These are phyloP conservation scores for Penicillium sp. DNA, from an alignment of 2,329 filamentous ascomycete genomes.

Conservation along the genomic window DNA sequence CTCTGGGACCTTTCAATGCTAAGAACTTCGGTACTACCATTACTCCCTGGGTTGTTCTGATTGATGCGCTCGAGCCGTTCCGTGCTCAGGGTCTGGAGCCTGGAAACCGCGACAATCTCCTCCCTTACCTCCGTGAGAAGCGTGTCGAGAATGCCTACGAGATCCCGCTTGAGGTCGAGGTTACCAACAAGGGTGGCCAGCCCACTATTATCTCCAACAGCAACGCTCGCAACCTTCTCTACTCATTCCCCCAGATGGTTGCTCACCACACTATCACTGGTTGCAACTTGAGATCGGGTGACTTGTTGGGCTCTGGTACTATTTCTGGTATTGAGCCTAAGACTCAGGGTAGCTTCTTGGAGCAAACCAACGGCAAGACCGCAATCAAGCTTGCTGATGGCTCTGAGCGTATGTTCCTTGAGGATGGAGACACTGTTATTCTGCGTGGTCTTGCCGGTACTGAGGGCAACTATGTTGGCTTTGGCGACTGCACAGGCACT, in stretches of 20 bases:
- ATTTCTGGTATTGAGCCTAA: slow-evolving; percentile 65
- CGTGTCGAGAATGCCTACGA: slow-evolving; percentile 61
- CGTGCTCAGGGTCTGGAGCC: slow-evolving; percentile 53
- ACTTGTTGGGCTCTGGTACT: slow-evolving; percentile 76
- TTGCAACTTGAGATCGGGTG: slow-evolving; percentile 71
- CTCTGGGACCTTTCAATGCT: slow-evolving; percentile 76
- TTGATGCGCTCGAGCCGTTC: slow-evolving; percentile 73
- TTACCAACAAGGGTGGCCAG: slow-evolving; percentile 47
- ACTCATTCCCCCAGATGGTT: slow-evolving; percentile 81
- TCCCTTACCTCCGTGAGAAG: slow-evolving; percentile 66
- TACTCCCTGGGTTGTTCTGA: slow-evolving; percentile 75
- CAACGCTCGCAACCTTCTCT: slow-evolving; percentile 69
- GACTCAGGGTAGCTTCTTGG: slow-evolving; percentile 68
- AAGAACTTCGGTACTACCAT: slow-evolving; percentile 83
- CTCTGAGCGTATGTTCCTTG: slow-evolving; percentile 68
- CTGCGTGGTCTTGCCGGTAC: slow-evolving; percentile 67
- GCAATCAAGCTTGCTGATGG: slow-evolving; percentile 62
- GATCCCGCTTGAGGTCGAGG: slow-evolving; percentile 67
- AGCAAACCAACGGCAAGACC: slow-evolving; percentile 70
- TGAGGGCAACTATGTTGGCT: slow-evolving; percentile 69
- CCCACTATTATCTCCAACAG: slow-evolving; percentile 61
- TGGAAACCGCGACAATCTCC: slow-evolving; percentile 54
- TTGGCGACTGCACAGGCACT: slow-evolving; percentile 69
- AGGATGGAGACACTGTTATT: slow-evolving; percentile 71
- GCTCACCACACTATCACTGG: slow-evolving; percentile 76